Evolutionary conservation across 345 rosid genomes (phyloP).

Genomic region (Murraya koenigii): DNA sequence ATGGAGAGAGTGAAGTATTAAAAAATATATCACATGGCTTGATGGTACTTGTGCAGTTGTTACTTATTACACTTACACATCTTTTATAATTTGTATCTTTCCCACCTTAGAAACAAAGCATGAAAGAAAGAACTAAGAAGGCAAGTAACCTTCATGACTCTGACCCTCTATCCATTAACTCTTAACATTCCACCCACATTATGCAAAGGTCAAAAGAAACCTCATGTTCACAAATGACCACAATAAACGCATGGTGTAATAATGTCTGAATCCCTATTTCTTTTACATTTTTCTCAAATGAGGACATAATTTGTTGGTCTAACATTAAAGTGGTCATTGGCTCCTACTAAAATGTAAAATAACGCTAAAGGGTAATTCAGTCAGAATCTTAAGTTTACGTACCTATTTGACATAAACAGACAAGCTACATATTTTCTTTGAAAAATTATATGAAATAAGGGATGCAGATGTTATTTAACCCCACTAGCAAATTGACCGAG

Average conservation of each 20-base stretch:
- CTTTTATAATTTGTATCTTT: background rate
- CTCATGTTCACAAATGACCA: constrained; percentile 1
- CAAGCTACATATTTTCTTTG: no score
- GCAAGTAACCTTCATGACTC: constrained; percentile 27
- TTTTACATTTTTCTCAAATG: background rate
- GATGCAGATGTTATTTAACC: background rate
- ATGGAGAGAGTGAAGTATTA: background rate
- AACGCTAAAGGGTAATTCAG: background rate
- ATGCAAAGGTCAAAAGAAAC: background rate
- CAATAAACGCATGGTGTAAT: background rate
- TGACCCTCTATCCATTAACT: constrained; percentile 27
- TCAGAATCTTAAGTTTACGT: background rate
- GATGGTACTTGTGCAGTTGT: background rate
- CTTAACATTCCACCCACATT: constrained; percentile 23
- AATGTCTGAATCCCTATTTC: background rate
- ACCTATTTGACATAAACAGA: background rate
- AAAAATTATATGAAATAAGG: background rate
- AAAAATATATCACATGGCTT: background rate
- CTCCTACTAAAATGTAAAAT: background rate
- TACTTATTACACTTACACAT: background rate
- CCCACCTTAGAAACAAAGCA: constrained; percentile 27
- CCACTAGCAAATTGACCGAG: background rate
- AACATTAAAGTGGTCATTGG: background rate
- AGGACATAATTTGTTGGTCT: background rate
- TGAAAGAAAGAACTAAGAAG: constrained; percentile 15